Percentiles rank a stretch among this genome's conserved stretches.
Evolutionary conservation across 2,329 filamentous ascomycete species (phyloP).

Genomic region (Epichloe uncinata): DNA sequence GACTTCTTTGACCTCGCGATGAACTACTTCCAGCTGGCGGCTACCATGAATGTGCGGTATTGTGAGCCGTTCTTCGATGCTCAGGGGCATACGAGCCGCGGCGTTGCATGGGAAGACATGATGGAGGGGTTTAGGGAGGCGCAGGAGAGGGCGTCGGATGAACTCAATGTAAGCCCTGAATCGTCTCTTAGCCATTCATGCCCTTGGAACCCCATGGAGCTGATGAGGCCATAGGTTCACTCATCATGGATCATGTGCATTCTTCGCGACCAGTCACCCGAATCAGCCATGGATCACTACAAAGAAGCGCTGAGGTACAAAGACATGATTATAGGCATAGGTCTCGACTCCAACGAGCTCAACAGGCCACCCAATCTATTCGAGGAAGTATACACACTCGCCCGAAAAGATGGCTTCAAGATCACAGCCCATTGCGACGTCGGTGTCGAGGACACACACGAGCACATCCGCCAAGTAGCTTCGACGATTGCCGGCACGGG

Average conservation of each 20-base stretch:
- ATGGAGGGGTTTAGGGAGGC: slow-evolving; percentile 48
- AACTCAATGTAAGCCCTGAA: slow-evolving; percentile 14
- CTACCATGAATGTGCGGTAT: slow-evolving; percentile 51
- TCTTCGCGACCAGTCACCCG: slow-evolving; percentile 53
- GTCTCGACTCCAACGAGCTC: slow-evolving; percentile 33
- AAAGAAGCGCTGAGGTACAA: slow-evolving; percentile 21
- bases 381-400: slow-evolving; percentile 23
- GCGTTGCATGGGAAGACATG: slow-evolving; percentile 47
- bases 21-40: slow-evolving; percentile 53
- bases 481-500: slow-evolving; percentile 42
- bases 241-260: slow-evolving; percentile 58
- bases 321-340: slow-evolving; percentile 30
- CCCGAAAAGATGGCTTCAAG: slow-evolving; percentile 26
- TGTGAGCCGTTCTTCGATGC: slow-evolving; percentile 70
- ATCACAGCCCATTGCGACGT: slow-evolving; percentile 38
- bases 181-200: too few species aligned
- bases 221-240: slow-evolving; percentile 38
- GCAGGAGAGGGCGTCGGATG: slow-evolving; percentile 40
- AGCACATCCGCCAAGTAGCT: slow-evolving; percentile 37
- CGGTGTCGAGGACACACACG: slow-evolving; percentile 32
- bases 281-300: slow-evolving; percentile 56
- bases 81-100: slow-evolving; percentile 53
- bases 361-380: slow-evolving; percentile 31
- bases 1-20: slow-evolving; percentile 61
- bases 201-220: not conserved